Evolutionary conservation across 2,329 filamentous ascomycete genomes (phyloP).

Genomic region (Tolypocladium pustulatum): DNA sequence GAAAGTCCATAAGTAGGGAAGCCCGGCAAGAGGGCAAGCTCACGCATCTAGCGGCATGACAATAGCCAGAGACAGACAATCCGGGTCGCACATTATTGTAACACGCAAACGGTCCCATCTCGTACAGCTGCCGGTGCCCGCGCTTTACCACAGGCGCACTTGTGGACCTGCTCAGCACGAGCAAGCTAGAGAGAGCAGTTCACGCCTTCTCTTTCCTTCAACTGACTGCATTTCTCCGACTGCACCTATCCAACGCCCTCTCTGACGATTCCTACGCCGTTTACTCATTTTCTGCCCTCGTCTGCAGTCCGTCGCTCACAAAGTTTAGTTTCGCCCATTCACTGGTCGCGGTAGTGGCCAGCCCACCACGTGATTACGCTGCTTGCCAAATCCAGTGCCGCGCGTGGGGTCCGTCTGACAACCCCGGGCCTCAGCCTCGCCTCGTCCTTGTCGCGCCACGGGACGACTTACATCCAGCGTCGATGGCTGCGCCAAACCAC

Average conservation of each 20-base stretch:
- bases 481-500: conserved; percentile 16
- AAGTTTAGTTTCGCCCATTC: not conserved
- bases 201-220: not conserved
- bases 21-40: not conserved
- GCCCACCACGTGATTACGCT: conserved; percentile 8
- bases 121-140: not conserved
- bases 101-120: not conserved
- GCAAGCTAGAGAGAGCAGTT: not conserved
- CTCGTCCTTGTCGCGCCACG: conserved; percentile 10
- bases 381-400: not conserved
- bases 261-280: not conserved
- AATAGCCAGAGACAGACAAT: not conserved
- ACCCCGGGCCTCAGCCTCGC: conserved; percentile 5
- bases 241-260: not conserved
- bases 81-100: too few species aligned
- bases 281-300: not conserved
- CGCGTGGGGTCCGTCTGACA: not conserved
- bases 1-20: not conserved
- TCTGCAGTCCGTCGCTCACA: not conserved
- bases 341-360: not conserved
- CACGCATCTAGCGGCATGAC: not conserved
- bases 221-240: not conserved
- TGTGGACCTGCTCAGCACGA: not conserved
- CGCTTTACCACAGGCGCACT: too few species aligned
- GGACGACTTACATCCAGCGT: conserved; percentile 22